Evolutionary conservation across 2,329 filamentous ascomycete genomes (phyloP), one percentile per base, ranked within the genome.

Genomic region (Fusarium dimerum): DNA sequence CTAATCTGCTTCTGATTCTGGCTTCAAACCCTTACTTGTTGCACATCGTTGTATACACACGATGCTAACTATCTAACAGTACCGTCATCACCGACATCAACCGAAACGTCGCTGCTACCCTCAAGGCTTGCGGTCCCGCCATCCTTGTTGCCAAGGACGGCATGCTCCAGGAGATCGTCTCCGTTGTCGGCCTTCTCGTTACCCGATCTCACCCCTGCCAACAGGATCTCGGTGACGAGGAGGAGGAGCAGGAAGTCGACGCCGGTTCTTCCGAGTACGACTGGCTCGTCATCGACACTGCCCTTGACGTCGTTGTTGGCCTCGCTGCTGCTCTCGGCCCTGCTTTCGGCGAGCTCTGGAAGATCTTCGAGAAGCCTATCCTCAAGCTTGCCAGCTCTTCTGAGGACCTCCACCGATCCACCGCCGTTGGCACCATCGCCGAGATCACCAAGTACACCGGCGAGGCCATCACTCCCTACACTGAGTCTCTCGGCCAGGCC

Each of bases 271-370:
- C 93, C 3, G 94, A 99, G 76, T 96, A 96, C 67, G 94, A 97
- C 78, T 97, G 94, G 94, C 84, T 97, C 16, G 88, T 96, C 47
- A 88, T 97, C 49, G 94, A 99, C 76, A 96, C 92, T 10, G 92
- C 91, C 36, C 83, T 97, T 50, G 94, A 97, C 61, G 91, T 96
- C 43, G 80, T 97, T 46, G 90, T 91, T 47, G 91, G 90, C 38
- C 83, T 97, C 40, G 87, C 92, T 17, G 84, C 85, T 43, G 91
- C 91, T 32, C 85, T 97, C 13, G 94, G 94, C 39, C 72, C 82
- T 18, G 85, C 86, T 62, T 97, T 97, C 66, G 81, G 82, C 50
- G 88, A 96, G 77, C 79, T 97, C 56, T 97, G 92, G 91, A 95
- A 96, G 80, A 86, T 96, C 65, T 96, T 97, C 62, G 90, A 96